Base-by-base conservation (phyloP, 2,329 filamentous ascomycete genomes). In the Microdochium paspali region DNA sequence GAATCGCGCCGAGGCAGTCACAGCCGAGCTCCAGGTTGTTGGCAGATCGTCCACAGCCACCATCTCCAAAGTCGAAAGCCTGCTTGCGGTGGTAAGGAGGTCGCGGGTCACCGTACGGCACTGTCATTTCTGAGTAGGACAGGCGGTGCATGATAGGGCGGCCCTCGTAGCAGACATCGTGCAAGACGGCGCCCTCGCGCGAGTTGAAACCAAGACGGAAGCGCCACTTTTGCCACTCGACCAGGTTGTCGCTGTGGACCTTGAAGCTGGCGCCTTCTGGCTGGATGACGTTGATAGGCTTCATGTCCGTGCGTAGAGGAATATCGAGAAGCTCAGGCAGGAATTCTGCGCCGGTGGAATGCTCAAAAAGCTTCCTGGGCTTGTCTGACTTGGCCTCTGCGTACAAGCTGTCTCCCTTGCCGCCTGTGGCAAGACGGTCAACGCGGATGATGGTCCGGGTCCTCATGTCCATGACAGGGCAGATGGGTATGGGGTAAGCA, bases 201-300 rank as follows among this genome's bases (percentile, higher is more conserved):
- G 72, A 69, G 55, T 80, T 82, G 63, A 81, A 84, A 5, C 73
- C 73, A 10, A 84, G 74, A 35, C 80, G 68, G 64, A 85, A 83
- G 2, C 74, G 68, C 79, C 79, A 82, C 46, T 61, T 61, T 46
- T 62, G 60, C 60, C 61, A 63, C 47, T 60, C 54, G n/a, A 63
- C 53, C 13, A 62, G 42, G 43, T 63, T 59, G 25, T 60, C 57
- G 1, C 49, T 49, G 40, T 60, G 52, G 10, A 63, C 56, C 24
- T 57, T 58, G 53, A 64, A 64, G 5, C 60, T 62, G 3, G 61
- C 58, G 5, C 61, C 61, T 31, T 62, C 61, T 10, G 76, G 76
- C 58, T 91, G 87, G 1, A 79, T 72, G 43, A 91, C 80, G 54
- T 87, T 79, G 58, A 90, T 76, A 4, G 85, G 84, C 63, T 87